Base-by-base conservation (phyloP, 768 basidiomycete species). In the Phanerochaete carnosa region DNA sequence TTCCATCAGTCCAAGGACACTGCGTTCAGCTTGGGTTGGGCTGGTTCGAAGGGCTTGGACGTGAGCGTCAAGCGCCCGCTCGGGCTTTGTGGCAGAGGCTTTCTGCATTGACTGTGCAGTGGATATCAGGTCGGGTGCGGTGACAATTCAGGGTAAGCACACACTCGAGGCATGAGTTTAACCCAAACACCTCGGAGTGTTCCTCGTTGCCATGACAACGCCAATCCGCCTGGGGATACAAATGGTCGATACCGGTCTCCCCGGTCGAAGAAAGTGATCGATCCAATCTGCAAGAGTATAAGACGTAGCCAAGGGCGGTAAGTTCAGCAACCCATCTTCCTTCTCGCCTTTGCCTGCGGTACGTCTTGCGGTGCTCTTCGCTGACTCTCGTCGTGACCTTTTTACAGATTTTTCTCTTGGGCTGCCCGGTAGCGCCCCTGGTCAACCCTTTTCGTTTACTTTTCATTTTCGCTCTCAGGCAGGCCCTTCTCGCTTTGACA, bases 391-490 rank as follows among this genome's bases (percentile, higher is more conserved):
- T 57, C 30, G n/a, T n/a, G 2, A 30, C 6, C 39, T 32, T 32
- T 15, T 35, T 29, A 73, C 77, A 79, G 76, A 73, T 83, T 45
- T 71, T n/a, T n/a, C n/a, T n/a, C 60, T 77, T 79, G 82, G 87
- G 86, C 80, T 83, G 87, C 87, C 86, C 77, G 85, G 87, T 79
- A 75, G 88, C 87, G 80, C 82, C 83, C 82, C 77, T 81, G 75
- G 77, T 76, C 73, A 67, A 64, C 62, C 64, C 64, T 65, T n/a
- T 71, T 68, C 65, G 62, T 66, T 63, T 56, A 58, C 50, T 54
- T 52, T 59, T 50, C 57, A 55, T 57, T 62, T 61, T 65, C 59
- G 60, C 61, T 62, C 61, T 66, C 66, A 64, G 67, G 67, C 69
- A 70, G 68, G 68, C 66, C 63, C 68, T 65, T 61, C 49, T 53